A percentile compares a stretch with the other conserved stretches of the same genome.
Conservation (phyloP, 352 stramenopile species). For the Saprolegnia parasitica region DNA sequence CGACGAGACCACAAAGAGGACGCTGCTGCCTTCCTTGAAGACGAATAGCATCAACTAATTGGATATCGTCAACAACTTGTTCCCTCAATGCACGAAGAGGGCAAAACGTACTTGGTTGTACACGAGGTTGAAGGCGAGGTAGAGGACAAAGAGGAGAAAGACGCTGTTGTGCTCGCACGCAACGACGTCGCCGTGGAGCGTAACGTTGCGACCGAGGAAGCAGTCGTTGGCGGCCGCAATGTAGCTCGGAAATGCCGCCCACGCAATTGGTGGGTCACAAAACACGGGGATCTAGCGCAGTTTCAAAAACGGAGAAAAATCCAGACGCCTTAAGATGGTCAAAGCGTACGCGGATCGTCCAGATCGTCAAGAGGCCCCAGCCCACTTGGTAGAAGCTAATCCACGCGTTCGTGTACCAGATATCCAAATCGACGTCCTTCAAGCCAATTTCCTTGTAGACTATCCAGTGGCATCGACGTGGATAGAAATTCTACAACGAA, state of each 20-base stretch:
- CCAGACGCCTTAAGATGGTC: background rate
- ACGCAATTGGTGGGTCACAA: conserved; percentile 23
- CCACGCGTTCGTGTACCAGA: conserved; percentile 31
- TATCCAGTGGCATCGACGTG: background rate
- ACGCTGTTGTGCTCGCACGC: conserved; percentile 4
- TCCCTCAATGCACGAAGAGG: background rate
- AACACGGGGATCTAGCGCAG: conserved; percentile 22
- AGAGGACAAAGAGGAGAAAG: conserved; percentile 21
- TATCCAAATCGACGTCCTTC: conserved; percentile 31
- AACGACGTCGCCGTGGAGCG: conserved; percentile 6
- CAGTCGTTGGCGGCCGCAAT: conserved; percentile 13
- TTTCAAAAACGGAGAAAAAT: background rate
- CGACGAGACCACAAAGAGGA: conserved; percentile 33
- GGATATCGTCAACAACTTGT: background rate
- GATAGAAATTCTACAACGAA: background rate
- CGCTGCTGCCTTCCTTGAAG: conserved; percentile 30
- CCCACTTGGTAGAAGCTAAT: conserved; percentile 27
- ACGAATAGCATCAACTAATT: conserved; percentile 31
- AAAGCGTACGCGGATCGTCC: conserved; percentile 20
- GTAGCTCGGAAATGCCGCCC: conserved; percentile 15
- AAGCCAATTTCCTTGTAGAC: conserved; percentile 33
- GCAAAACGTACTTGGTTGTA: conserved; percentile 14
- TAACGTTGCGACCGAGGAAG: conserved; percentile 16
- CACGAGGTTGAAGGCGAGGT: conserved; percentile 26
- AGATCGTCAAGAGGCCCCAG: conserved; percentile 28